phyloP scores from a whole-genome alignment of 2,329 filamentous ascomycete species.

The Aspergillus quadricinctus region DNA sequence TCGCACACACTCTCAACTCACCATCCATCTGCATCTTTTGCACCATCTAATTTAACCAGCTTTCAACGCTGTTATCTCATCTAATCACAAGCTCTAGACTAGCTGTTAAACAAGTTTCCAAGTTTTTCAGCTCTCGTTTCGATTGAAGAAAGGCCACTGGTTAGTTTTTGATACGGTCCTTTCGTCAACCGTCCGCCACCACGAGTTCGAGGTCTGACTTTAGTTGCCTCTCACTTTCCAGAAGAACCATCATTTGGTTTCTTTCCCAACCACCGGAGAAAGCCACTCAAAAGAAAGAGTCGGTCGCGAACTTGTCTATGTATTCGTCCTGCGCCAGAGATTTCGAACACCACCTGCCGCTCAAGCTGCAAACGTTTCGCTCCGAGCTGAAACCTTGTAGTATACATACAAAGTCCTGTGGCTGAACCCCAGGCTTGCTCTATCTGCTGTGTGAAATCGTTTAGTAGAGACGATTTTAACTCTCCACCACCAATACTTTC shows the following conservation, averaged over 20 bases:
- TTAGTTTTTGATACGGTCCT: constrained; percentile 13
- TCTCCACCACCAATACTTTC: constrained; percentile 28
- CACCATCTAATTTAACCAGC: constrained; percentile 9
- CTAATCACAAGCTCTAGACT: constrained; percentile 2
- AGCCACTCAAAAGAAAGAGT: constrained; percentile 28
- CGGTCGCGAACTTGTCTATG: constrained; percentile 69
- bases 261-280: constrained; percentile 34
- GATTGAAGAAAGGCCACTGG: constrained; percentile 10
- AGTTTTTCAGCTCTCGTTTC: constrained; percentile 8
- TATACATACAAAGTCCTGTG: constrained; percentile 84
- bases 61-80: constrained; percentile 12
- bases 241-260: constrained; percentile 32
- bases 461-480: constrained; percentile 20
- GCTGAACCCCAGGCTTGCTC: constrained; percentile 56
- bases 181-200: constrained; percentile 4
- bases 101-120: constrained; percentile 5
- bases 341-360: constrained; percentile 89
- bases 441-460: constrained; percentile 23
- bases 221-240: constrained; percentile 6
- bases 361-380: constrained; percentile 96
- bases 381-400: constrained; percentile 92
- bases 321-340: constrained; percentile 96
- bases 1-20: background rate
- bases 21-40: background rate
- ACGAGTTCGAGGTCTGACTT: constrained; percentile 12